These are phyloP conservation scores for Elsinoe batatas DNA, from an alignment of 2,329 filamentous ascomycete genomes.

Conservation along the genomic window DNA sequence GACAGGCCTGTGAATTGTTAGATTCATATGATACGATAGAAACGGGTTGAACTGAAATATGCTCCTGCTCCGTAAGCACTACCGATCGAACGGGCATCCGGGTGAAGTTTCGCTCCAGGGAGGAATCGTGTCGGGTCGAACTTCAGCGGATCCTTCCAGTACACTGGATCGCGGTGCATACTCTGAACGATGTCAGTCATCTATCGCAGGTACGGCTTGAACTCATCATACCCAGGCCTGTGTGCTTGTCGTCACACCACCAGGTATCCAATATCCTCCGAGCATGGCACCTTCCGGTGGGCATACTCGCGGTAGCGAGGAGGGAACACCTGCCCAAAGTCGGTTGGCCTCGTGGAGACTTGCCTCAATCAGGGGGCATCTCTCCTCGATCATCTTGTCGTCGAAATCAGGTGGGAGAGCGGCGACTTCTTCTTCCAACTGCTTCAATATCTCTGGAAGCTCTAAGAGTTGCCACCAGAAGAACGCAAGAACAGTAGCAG, in stretches of 20 bases:
- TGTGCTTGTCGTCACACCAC: conserved; percentile 1
- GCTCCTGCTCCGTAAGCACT: conserved; percentile 7
- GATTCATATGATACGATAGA: no score
- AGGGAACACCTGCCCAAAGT: conserved; percentile 29
- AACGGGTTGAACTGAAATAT: background rate
- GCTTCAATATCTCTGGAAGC: background rate
- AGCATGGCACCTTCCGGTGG: conserved; percentile 3
- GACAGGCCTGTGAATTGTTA: background rate
- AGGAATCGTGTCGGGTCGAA: conserved; percentile 12
- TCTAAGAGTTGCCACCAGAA: conserved; percentile 8
- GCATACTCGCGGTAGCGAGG: conserved; percentile 27
- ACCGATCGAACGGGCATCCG: conserved; percentile 2
- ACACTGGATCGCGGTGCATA: conserved; percentile 8
- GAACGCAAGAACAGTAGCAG: conserved; percentile 2
- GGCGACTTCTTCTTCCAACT: conserved; percentile 10
- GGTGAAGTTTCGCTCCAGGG: conserved; percentile 8
- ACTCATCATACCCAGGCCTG: background rate
- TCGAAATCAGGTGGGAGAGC: conserved; percentile 10
- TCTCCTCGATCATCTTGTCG: conserved; percentile 12
- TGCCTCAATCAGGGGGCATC: conserved; percentile 25
- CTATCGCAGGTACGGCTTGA: no score
- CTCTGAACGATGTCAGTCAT: background rate
- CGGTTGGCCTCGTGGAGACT: conserved; percentile 33
- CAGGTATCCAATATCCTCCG: background rate
- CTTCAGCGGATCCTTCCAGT: conserved; percentile 4